Evolutionary conservation across 345 rosid genomes (phyloP), one percentile per base, ranked within the genome.

Genomic region (Litchi chinensis): DNA sequence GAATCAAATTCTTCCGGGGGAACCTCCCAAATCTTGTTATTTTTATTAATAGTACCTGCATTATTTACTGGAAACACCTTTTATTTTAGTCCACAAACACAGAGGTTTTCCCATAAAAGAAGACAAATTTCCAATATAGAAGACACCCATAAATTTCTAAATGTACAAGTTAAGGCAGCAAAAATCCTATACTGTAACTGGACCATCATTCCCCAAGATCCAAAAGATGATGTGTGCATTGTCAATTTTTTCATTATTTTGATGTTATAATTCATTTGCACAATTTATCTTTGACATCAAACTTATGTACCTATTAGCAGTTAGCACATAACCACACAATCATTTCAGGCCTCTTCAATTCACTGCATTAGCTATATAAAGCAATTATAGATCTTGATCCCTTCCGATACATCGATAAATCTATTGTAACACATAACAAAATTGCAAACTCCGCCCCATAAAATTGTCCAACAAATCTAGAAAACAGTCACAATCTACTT

Each of bases 1-100:
- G 81, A 68, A 78, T 95, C 99, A 80, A 95, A 95, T 64, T 95
- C 99, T 74, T 95, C 99, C 13, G 69, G 88, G 0, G 98, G 87
- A 70, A 95, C 97, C 84, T 95, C 99, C 99, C 99, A 95, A 40
- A 95, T 84, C 89, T 87, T 95, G 85, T 88, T 95, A 85, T 95
- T 95, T 83, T 79, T 87, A 78, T 95, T 95, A 76, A 95, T 95
- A 0, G 96, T 88, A 26, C 99, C 99, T 11, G 98, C 99, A 75
- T 95, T 95, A 85, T 95, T 95, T 71, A 95, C 99, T 95, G 90
- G 52, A 48, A 83, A 70, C 32, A 5, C 40, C 44, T 22, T 37
- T 21, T 26, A 65, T 41, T 57, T 85, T 70, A 79, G 82, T 65
- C 52, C 73, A 57, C 18, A 16, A 12, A 10, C 41, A 32, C 56